These are phyloP conservation scores for Tarenaya hassleriana DNA, from an alignment of 345 rosid genomes.

Conservation along the genomic window DNA sequence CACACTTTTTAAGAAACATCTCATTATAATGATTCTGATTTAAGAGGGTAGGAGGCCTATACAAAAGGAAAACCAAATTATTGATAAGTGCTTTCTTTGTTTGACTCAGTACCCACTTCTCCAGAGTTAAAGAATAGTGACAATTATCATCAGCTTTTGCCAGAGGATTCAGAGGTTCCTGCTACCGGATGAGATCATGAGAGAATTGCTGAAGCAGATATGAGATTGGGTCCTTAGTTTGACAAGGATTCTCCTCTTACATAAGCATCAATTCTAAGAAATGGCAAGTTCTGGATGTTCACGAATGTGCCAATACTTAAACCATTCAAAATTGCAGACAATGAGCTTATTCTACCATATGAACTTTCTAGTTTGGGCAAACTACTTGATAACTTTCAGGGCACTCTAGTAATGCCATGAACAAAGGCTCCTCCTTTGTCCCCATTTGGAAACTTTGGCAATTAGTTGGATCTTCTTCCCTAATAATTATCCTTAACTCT, in stretches of 20 bases:
- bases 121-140: not conserved
- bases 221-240: not conserved
- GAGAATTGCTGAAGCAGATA: not conserved
- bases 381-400: slow-evolving; percentile 6
- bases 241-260: not conserved
- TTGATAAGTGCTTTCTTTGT: not conserved
- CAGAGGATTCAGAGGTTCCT: not conserved
- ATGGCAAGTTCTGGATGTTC: too few relatives aligned
- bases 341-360: too few relatives aligned
- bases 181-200: not conserved
- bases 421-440: not conserved
- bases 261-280: not conserved
- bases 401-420: not conserved
- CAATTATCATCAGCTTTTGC: not conserved
- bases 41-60: not conserved
- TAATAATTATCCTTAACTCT: not conserved
- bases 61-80: not conserved
- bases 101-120: slow-evolving; percentile 10
- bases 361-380: not conserved
- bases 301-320: too few relatives aligned
- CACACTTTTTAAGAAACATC: too few relatives aligned
- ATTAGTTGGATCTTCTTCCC: not conserved
- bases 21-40: not conserved
- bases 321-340: too few relatives aligned
- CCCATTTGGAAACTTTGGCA: not conserved